Conservation (phyloP, 139 green algal species). For the Coccomyxa sp. region DNA sequence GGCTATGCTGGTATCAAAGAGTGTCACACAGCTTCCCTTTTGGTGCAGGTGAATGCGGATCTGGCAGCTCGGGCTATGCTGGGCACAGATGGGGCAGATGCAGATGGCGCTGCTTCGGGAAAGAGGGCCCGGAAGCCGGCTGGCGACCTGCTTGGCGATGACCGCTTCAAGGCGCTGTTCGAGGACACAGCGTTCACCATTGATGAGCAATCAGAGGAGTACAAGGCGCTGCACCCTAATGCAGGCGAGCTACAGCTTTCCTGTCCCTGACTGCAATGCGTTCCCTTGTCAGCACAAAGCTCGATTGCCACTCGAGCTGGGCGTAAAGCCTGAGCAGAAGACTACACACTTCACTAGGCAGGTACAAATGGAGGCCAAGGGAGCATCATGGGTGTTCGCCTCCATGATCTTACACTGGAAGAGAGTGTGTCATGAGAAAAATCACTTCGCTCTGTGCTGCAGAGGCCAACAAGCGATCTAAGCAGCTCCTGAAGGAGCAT, state of each 20-base stretch:
- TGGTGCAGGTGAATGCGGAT: constrained; percentile 66
- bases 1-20: no score
- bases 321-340: no score
- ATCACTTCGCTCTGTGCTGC: no score
- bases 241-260: constrained; percentile 42
- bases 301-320: no score
- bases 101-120: not conserved
- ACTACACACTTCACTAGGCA: no score
- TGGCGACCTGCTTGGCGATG: constrained; percentile 54
- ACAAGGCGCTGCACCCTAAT: constrained; percentile 86
- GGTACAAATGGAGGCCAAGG: no score
- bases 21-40: no score
- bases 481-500: constrained; percentile 59
- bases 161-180: constrained; percentile 75
- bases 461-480: constrained; percentile 8
- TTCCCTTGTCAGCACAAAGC: no score
- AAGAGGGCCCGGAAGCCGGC: constrained; percentile 4
- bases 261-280: no score
- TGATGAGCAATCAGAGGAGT: constrained; percentile 77
- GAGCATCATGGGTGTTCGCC: no score
- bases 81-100: constrained; percentile 24
- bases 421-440: no score
- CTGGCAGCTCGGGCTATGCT: constrained; percentile 62
- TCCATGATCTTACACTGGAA: no score
- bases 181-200: constrained; percentile 79